Percentiles rank a stretch among this genome's conserved stretches.
phyloP scores from a whole-genome alignment of 305 asterid species.

The Solanum hybrid region DNA sequence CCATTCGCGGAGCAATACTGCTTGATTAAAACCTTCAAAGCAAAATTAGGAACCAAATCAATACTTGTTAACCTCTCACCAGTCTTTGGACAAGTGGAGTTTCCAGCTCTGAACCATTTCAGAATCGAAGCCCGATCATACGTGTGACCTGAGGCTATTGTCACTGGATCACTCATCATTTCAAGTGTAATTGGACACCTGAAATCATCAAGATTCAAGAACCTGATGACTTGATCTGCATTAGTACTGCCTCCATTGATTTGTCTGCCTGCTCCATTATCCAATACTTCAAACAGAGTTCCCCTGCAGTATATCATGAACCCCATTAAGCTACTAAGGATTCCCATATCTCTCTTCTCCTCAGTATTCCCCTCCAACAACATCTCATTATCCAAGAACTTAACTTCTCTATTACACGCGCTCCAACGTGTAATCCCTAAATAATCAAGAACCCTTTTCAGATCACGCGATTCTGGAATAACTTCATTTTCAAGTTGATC shows the following conservation, averaged over 20 bases:
- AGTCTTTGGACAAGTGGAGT: conserved; percentile 71
- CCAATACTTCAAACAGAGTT: conserved; percentile 28
- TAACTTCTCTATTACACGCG: conserved; percentile 43
- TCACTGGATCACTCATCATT: conserved; percentile 74
- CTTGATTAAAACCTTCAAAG: conserved; percentile 39
- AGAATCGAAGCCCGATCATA: conserved; percentile 62
- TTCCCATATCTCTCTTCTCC: conserved; percentile 32
- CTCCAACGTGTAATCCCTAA: conserved; percentile 53
- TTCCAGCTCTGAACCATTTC: conserved; percentile 65
- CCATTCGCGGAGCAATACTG: conserved; percentile 31
- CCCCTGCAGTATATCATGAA: conserved; percentile 60
- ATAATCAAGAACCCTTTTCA: conserved; percentile 40
- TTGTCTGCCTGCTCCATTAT: not conserved
- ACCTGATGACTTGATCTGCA: conserved; percentile 6
- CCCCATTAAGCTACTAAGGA: conserved; percentile 38
- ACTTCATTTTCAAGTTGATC: conserved; percentile 29
- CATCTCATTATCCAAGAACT: conserved; percentile 45
- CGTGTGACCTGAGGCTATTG: conserved; percentile 69
- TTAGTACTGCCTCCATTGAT: not conserved
- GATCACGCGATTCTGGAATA: conserved; percentile 34
- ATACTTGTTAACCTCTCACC: conserved; percentile 40
- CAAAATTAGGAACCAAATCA: conserved; percentile 52
- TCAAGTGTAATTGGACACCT: conserved; percentile 79
- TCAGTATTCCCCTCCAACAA: conserved; percentile 20
- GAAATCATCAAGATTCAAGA: conserved; percentile 60